Conservation (phyloP, 805 yeast genomes). For the Ogataea thermomethanolica region DNA sequence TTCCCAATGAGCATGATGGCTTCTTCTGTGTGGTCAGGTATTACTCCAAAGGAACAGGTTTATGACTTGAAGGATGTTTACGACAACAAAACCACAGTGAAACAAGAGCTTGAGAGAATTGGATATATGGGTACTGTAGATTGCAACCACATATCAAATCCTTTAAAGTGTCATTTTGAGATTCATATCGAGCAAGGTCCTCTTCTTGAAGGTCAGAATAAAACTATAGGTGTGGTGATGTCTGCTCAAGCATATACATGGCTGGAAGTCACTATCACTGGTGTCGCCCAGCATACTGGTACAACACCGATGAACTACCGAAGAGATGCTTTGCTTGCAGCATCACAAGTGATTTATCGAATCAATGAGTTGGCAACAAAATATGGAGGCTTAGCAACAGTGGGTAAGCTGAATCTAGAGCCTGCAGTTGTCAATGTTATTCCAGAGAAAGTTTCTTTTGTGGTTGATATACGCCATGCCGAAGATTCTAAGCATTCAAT, state of each 20-base stretch:
- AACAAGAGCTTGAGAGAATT: constrained; percentile 53
- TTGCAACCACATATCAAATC: constrained; percentile 47
- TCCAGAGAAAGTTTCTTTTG: constrained; percentile 57
- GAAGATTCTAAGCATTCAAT: constrained; percentile 32
- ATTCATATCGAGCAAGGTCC: constrained; percentile 80
- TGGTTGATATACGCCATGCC: constrained; percentile 58
- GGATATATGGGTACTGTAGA: constrained; percentile 56
- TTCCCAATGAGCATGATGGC: constrained; percentile 69
- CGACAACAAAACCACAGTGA: constrained; percentile 47
- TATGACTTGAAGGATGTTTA: constrained; percentile 52
- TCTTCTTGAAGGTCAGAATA: constrained; percentile 51
- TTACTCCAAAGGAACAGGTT: constrained; percentile 43
- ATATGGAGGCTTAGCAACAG: constrained; percentile 51
- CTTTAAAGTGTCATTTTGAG: constrained; percentile 68
- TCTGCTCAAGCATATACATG: constrained; percentile 68
- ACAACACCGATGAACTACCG: constrained; percentile 64
- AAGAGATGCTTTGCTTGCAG: constrained; percentile 58
- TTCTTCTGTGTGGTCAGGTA: constrained; percentile 64
- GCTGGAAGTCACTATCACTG: constrained; percentile 54
- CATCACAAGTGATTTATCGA: constrained; percentile 52
- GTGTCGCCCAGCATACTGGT: constrained; percentile 71
- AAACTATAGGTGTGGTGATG: constrained; percentile 60
- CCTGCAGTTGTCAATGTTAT: constrained; percentile 68
- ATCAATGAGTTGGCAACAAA: constrained; percentile 53
- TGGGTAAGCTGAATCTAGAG: constrained; percentile 53